Conservation (phyloP, 2,329 filamentous ascomycete genomes). For the Cercospora zeina region DNA sequence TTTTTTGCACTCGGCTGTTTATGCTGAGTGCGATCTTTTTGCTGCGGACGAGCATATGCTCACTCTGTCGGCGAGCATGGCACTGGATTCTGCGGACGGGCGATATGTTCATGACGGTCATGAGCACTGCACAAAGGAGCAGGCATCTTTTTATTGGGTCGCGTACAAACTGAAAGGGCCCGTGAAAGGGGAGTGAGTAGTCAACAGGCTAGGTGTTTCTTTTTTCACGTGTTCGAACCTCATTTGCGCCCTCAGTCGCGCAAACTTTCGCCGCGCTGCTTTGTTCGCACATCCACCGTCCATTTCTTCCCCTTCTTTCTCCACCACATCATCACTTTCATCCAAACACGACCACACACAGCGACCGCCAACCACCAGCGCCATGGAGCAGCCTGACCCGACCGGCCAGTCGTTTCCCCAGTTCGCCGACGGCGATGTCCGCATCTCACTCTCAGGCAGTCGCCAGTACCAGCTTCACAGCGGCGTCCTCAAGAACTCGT, state of each 20-base stretch:
- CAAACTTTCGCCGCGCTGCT: conserved; percentile 2
- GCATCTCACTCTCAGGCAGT: conserved; percentile 41
- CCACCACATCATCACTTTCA: conserved; percentile 2
- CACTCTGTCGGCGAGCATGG: not conserved
- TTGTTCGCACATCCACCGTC: not conserved
- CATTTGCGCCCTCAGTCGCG: not conserved
- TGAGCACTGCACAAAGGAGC: not conserved
- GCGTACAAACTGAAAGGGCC: not conserved
- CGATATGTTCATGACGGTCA: not conserved
- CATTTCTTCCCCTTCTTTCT: not conserved
- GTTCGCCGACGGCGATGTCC: conserved; percentile 46
- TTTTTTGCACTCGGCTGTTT: not conserved
- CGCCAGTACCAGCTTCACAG: conserved; percentile 46
- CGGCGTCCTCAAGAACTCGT: conserved; percentile 36
- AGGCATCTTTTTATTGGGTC: not conserved
- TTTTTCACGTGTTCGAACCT: not conserved
- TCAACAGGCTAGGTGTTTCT: not conserved
- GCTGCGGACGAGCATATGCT: not conserved
- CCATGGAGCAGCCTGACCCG: conserved; percentile 9
- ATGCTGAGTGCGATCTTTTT: not conserved
- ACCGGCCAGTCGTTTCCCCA: conserved; percentile 38
- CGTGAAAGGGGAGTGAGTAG: conserved; percentile 1
- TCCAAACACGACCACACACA: not conserved
- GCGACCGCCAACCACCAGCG: not conserved
- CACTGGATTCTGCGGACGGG: not conserved